A percentile compares a stretch with the other conserved stretches of the same genome.
Evolutionary conservation across 495 filamentous ascomycete species (phyloP).

Genomic region (Penicillium canescens): DNA sequence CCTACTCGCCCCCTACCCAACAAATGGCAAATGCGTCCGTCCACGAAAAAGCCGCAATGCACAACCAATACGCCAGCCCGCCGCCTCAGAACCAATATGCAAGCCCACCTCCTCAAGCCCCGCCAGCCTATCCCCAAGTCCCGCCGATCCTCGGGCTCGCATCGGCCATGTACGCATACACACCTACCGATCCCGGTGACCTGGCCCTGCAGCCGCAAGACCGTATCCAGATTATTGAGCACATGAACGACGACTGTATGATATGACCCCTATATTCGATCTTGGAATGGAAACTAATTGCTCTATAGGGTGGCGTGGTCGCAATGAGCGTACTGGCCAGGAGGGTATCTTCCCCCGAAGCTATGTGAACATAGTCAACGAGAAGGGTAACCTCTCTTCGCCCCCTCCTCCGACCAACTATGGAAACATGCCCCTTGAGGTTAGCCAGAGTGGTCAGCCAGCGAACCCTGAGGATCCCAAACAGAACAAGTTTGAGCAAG

Average conservation of each 20-base stretch:
- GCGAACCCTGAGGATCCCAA: conserved; percentile 27
- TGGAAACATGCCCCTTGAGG: conserved; percentile 54
- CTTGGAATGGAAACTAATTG: not conserved
- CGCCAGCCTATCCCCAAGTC: conserved; percentile 53
- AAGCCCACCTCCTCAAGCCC: conserved; percentile 46
- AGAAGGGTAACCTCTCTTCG: conserved; percentile 32
- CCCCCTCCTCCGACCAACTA: conserved; percentile 45
- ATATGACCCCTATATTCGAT: not conserved
- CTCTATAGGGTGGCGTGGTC: conserved; percentile 71
- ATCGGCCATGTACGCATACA: conserved; percentile 83
- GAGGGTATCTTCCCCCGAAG: conserved; percentile 90
- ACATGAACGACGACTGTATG: conserved; percentile 93
- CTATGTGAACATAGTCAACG: conserved; percentile 70
- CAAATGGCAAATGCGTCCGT: conserved; percentile 47
- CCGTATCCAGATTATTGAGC: conserved; percentile 74
- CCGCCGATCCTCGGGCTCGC: conserved; percentile 67
- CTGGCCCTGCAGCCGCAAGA: conserved; percentile 74
- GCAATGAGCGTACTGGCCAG: conserved; percentile 71
- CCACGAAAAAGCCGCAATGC: conserved; percentile 55
- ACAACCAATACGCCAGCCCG: conserved; percentile 49
- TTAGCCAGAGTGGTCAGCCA: conserved; percentile 45
- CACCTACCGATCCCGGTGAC: conserved; percentile 75
- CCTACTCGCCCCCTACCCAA: conserved; percentile 44
- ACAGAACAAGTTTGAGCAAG: conserved; percentile 50
- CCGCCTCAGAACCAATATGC: conserved; percentile 38